These are phyloP conservation scores for Mycosphaerella arachidis DNA, from an alignment of 2,329 filamentous ascomycete species.

Conservation along the genomic window DNA sequence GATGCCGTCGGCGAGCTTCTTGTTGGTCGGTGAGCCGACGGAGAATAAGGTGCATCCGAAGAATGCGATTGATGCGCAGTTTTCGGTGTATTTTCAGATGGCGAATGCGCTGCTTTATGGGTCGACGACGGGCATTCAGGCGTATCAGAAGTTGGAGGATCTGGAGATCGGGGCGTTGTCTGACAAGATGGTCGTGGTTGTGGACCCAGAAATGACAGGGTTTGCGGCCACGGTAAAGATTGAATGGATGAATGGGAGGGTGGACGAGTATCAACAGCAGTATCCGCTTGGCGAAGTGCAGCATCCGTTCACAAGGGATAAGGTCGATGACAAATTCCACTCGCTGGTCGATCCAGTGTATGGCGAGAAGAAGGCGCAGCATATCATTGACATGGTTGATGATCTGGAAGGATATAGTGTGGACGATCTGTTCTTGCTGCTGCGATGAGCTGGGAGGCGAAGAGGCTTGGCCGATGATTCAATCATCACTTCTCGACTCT, in stretches of 20 bases:
- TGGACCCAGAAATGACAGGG: slow-evolving; percentile 20
- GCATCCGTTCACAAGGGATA: slow-evolving; percentile 28
- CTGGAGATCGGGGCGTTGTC: slow-evolving; percentile 20
- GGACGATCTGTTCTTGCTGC: neutral
- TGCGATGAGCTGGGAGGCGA: neutral
- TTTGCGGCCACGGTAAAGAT: slow-evolving; percentile 25
- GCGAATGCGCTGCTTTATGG: slow-evolving; percentile 30
- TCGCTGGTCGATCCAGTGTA: slow-evolving; percentile 23
- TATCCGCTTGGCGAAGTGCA: slow-evolving; percentile 28
- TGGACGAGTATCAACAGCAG: slow-evolving; percentile 19
- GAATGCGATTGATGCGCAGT: slow-evolving; percentile 36
- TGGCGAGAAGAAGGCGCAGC: slow-evolving; percentile 19
- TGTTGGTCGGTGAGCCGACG: slow-evolving; percentile 33
- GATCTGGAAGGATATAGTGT: slow-evolving; percentile 21
- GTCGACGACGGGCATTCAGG: slow-evolving; percentile 25
- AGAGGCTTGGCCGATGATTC: too few relatives aligned
- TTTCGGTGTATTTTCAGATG: slow-evolving; percentile 35
- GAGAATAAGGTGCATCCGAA: slow-evolving; percentile 35
- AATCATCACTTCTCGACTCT: too few relatives aligned
- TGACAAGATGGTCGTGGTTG: slow-evolving; percentile 23
- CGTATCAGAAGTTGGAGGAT: slow-evolving; percentile 27
- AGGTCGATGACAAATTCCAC: slow-evolving; percentile 30
- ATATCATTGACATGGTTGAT: slow-evolving; percentile 23
- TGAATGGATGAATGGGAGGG: slow-evolving; percentile 21
- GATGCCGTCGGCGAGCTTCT: slow-evolving; percentile 24